Evolutionary conservation across 306 rosid species (phyloP), one percentile per base, ranked within the genome.

Genomic region (Casuarina cunninghamiana): DNA sequence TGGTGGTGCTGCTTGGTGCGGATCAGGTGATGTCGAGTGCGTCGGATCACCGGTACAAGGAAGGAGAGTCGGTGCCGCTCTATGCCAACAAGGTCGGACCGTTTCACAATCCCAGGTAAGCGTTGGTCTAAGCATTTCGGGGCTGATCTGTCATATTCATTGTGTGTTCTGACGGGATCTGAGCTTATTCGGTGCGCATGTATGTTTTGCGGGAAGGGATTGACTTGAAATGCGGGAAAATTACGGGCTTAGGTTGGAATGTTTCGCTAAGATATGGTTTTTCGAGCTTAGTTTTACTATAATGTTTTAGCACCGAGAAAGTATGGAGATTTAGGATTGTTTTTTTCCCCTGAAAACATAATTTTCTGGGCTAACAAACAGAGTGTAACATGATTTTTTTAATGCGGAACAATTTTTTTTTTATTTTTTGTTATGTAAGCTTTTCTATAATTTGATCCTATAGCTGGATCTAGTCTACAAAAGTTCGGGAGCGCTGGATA

Each of bases 51-150:
- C 86, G 86, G 35, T 87, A 80, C 72, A 78, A 87, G 21, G 85
- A 84, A 39, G 86, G 88, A 9, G 90, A 87, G 0, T 3, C 53
- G 0, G 90, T 87, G 72, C 90, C 88, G 60, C 79, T 87, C 75
- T 84, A 87, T 65, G 88, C 86, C 49, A 84, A 82, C 78, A 87
- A 87, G 84, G 87, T 87, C 21, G 90, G 90, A 2, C 90, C 90
- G 2, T 87, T 84, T 78, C 90, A 87, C 71, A 87, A 84, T 69
- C 90, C 90, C 51, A 87, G 90, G 90, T 84, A 63, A 76, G 26
- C 38, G 4, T 26, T 58, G 37, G 9, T 54, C 26, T n/a, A n/a
- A 54, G 37, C 26, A 7, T 39, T 11, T 58, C 26, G 13, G 65
- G 26, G 39, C 69, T 58, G 49, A 69, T 70, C 75, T 35, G 37